Conservation (phyloP, 2,329 filamentous ascomycete species). For the Sarocladiaceae sp. region DNA sequence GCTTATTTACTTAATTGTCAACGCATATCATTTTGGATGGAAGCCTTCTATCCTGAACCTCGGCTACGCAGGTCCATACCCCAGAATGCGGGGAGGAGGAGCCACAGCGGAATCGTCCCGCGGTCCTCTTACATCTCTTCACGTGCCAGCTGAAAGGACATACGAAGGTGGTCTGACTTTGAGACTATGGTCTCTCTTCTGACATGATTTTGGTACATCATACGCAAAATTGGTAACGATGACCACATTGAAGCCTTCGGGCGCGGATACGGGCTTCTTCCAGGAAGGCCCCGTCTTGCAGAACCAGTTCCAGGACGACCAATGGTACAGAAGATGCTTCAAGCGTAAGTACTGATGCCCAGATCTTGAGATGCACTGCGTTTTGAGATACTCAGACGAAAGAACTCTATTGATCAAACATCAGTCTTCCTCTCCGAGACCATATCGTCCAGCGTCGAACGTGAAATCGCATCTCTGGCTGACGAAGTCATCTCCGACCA, state of each 20-base stretch:
- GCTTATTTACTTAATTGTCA: too few species aligned
- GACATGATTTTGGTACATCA: too few species aligned
- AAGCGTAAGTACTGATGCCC: conserved; percentile 35
- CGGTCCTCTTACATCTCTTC: neutral
- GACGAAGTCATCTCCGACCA: conserved; percentile 48
- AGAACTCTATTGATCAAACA: neutral
- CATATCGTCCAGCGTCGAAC: conserved; percentile 32
- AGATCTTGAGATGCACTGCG: neutral
- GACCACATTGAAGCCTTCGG: conserved; percentile 37
- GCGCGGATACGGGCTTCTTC: conserved; percentile 50
- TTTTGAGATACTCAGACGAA: neutral
- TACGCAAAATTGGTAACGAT: too few species aligned
- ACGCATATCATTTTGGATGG: too few species aligned
- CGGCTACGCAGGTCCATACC: neutral
- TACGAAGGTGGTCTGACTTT: neutral
- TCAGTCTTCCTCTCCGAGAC: conserved; percentile 45
- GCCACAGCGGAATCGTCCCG: neutral
- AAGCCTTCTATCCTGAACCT: neutral
- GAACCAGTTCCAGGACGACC: conserved; percentile 56
- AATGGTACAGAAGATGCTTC: conserved; percentile 46
- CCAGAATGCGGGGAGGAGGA: neutral
- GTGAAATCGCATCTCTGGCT: conserved; percentile 44
- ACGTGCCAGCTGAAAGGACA: neutral
- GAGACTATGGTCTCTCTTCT: too few species aligned
- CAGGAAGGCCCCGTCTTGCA: conserved; percentile 46